Evolutionary conservation across 2,329 filamentous ascomycete species (phyloP), one percentile per base, ranked within the genome.

Genomic region (Fusarium kyushuense): DNA sequence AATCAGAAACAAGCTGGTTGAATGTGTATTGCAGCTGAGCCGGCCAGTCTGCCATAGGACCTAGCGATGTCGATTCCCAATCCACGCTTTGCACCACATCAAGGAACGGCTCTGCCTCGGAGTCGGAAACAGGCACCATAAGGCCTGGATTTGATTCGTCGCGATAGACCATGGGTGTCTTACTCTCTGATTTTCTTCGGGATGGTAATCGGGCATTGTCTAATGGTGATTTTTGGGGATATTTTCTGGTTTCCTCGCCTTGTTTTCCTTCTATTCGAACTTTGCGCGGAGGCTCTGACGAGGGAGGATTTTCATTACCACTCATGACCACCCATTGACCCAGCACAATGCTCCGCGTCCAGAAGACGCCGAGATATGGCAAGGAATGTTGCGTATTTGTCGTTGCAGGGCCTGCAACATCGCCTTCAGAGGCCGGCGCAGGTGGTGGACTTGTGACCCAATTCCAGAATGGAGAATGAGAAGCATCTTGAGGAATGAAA

Each of bases 1-100:
- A 80, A 69, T 84, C 82, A 19, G 80, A 79, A 43, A 84, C 76
- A 16, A 82, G 76, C 59, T 84, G 78, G 38, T 79, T 79, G 53
- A 81, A 81, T 6, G 77, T 77, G 55, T 84, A 81, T 33, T 83
- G 82, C 23, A 87, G 79, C 23, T 81, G 77, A 7, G 76, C 51
- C n/a, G 81, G 77, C 84, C 85, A 87, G 52, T 71, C 72, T 4
- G 76, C 65, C 74, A 86, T 80, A 2, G 80, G 79, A 0, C 85
- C 85, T 1, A 86, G 73, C 4, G 81, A 78, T 2, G 83, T 85
- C 14, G 72, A 72, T 5, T 76, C 75, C 84, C 84, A 87, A 67
- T 86, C 79, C 17, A 84, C 72, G 23, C 72, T 79, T 27, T 82
- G 78, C 47, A 84, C 65, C 29, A 78, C 74, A 54, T 80, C 74